Conservation (phyloP, 192 early-diverging fungal genomes). For the Backusella sp. region DNA sequence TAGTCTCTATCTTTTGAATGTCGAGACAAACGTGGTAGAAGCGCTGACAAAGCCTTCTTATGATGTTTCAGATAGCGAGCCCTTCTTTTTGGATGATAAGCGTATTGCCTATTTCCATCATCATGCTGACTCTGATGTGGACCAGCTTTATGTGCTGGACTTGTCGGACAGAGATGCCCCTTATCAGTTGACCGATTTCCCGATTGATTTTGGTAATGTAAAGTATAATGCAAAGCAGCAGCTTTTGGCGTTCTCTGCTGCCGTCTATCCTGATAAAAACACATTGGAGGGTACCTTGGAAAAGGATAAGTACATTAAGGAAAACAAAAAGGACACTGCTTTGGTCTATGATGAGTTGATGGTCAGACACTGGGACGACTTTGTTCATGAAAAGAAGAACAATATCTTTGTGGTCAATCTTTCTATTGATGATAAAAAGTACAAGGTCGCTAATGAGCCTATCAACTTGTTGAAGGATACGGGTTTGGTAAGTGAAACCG, state of each 20-base stretch:
- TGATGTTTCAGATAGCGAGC: constrained; percentile 38
- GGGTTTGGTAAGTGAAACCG: constrained; percentile 35
- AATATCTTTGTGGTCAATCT: constrained; percentile 59
- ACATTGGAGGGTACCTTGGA: constrained; percentile 55
- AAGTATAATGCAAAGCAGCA: constrained; percentile 53
- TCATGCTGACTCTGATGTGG: constrained; percentile 21
- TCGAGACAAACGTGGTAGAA: constrained; percentile 39
- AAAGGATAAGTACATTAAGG: constrained; percentile 42
- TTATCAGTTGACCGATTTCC: constrained; percentile 49
- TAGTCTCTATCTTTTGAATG: constrained; percentile 51
- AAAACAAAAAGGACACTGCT: constrained; percentile 55
- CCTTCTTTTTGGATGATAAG: constrained; percentile 48
- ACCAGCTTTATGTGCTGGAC: constrained; percentile 44
- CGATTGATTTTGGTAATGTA: constrained; percentile 54
- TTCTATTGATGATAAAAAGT: constrained; percentile 35
- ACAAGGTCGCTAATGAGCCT: constrained; percentile 43
- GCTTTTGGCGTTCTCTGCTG: constrained; percentile 65
- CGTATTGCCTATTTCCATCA: constrained; percentile 43
- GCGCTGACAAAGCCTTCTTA: constrained; percentile 41
- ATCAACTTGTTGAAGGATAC: constrained; percentile 54
- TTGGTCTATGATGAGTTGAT: constrained; percentile 67
- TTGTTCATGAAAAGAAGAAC: constrained; percentile 56
- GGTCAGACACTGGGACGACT: constrained; percentile 83
- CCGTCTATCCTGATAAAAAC: constrained; percentile 56
- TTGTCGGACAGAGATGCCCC: constrained; percentile 28